These are phyloP conservation scores for Sungouiozyma intestinalis DNA, from an alignment of 805 yeast species.

Conservation along the genomic window DNA sequence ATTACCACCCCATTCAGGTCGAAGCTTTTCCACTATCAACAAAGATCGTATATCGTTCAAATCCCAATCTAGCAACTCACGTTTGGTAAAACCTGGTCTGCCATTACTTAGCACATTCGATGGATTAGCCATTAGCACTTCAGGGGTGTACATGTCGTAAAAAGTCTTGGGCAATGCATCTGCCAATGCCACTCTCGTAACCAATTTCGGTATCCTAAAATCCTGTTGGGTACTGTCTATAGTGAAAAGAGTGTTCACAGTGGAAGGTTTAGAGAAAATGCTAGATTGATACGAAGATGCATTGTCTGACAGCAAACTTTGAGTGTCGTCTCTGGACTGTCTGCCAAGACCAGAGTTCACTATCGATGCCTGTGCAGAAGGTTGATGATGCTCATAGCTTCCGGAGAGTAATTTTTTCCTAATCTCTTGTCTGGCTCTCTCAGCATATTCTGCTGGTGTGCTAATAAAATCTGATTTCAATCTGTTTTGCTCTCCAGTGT, in stretches of 20 bases:
- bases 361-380: neutral
- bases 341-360: neutral
- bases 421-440: conserved; percentile 29
- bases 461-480: conserved; percentile 20
- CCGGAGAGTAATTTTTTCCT: conserved; percentile 19
- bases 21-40: conserved; percentile 40
- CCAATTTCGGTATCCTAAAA: conserved; percentile 7
- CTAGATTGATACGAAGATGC: conserved; percentile 20
- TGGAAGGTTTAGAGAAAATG: conserved; percentile 21
- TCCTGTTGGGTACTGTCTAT: conserved; percentile 6
- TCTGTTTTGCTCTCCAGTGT: neutral
- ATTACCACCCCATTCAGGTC: conserved; percentile 46
- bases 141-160: conserved; percentile 49
- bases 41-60: conserved; percentile 59
- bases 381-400: neutral
- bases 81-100: conserved; percentile 50
- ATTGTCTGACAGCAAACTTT: conserved; percentile 14
- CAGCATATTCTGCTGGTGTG: conserved; percentile 28
- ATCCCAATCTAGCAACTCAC: conserved; percentile 61
- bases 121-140: conserved; percentile 36
- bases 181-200: conserved; percentile 29
- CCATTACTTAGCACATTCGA: conserved; percentile 38
- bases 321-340: conserved; percentile 5
- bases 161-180: conserved; percentile 45
- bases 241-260: conserved; percentile 11